These are phyloP conservation scores for Chalciporus sp. DNA, from an alignment of 1,284 basidiomycete genomes.

Conservation along the genomic window DNA sequence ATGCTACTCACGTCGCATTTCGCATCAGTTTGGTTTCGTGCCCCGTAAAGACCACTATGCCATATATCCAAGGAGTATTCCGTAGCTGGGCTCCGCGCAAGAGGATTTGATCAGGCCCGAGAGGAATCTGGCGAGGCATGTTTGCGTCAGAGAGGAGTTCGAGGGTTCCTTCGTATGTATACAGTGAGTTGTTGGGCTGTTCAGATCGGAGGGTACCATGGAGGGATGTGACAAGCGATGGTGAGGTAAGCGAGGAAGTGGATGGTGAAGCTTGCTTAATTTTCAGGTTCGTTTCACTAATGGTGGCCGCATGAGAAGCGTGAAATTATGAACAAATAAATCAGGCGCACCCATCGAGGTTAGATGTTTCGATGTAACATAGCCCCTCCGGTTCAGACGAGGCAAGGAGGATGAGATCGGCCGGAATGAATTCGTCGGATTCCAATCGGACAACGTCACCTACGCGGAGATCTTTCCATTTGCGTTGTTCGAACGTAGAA, in stretches of 20 bases:
- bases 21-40: slow-evolving; percentile 99
- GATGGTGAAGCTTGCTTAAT: slow-evolving; percentile 95
- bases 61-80: slow-evolving; percentile 97
- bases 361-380: slow-evolving; percentile 97
- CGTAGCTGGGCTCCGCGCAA: slow-evolving; percentile 94
- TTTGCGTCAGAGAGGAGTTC: slow-evolving; percentile 64
- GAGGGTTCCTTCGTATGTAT: slow-evolving; percentile 91
- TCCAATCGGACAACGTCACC: slow-evolving; percentile 94
- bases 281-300: slow-evolving; percentile 96
- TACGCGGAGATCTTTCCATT: slow-evolving; percentile 90
- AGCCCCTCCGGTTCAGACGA: slow-evolving; percentile 96
- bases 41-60: slow-evolving; percentile 92
- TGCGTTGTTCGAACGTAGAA: slow-evolving; percentile 71
- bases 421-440: slow-evolving; percentile 94
- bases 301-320: background rate
- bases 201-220: slow-evolving; percentile 89
- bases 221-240: slow-evolving; percentile 72
- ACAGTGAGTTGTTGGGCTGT: slow-evolving; percentile 96
- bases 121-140: slow-evolving; percentile 78
- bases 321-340: background rate
- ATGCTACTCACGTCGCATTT: slow-evolving; percentile 79
- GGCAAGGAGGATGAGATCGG: slow-evolving; percentile 87
- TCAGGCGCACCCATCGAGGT: slow-evolving; percentile 85
- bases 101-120: slow-evolving; percentile 94
- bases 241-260: slow-evolving; percentile 79